These are phyloP conservation scores for Arthrobotrys iridis DNA, from an alignment of 2,329 filamentous ascomycete species.

Conservation along the genomic window DNA sequence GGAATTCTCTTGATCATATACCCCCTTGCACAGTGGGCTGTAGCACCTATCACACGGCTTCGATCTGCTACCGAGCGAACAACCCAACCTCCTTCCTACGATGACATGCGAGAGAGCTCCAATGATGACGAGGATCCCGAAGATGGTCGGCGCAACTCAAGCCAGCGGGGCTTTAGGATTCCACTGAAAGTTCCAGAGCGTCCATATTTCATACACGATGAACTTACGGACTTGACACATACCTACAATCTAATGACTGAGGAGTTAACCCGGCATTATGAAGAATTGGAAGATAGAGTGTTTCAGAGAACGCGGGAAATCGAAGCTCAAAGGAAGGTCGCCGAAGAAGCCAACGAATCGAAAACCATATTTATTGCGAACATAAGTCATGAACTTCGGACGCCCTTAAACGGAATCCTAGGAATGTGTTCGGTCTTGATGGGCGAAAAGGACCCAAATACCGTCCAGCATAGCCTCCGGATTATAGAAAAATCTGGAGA, in stretches of 20 bases:
- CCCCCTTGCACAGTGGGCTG: constrained; percentile 82
- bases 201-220: constrained; percentile 81
- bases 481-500: constrained; percentile 91
- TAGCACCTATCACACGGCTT: constrained; percentile 79
- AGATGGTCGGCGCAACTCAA: constrained; percentile 55
- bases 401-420: constrained; percentile 92
- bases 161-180: constrained; percentile 77
- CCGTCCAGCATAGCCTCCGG: constrained; percentile 83
- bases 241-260: constrained; percentile 97
- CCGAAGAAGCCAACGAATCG: constrained; percentile 87
- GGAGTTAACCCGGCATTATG: constrained; percentile 86
- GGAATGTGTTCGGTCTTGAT: constrained; percentile 94
- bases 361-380: constrained; percentile 98
- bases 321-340: constrained; percentile 71
- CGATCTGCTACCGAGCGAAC: constrained; percentile 78
- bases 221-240: constrained; percentile 74
- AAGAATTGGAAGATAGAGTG: constrained; percentile 83
- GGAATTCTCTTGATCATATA: constrained; percentile 76
- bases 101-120: constrained; percentile 52
- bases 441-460: constrained; percentile 82
- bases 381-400: constrained; percentile 88
- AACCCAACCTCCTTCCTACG: constrained; percentile 60
- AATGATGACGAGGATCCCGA: constrained; percentile 56
- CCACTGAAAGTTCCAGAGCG: constrained; percentile 81
- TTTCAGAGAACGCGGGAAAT: constrained; percentile 82